These are phyloP conservation scores for Ceratopteris richardii DNA, from an alignment of 75 land plant genomes.

Conservation along the genomic window DNA sequence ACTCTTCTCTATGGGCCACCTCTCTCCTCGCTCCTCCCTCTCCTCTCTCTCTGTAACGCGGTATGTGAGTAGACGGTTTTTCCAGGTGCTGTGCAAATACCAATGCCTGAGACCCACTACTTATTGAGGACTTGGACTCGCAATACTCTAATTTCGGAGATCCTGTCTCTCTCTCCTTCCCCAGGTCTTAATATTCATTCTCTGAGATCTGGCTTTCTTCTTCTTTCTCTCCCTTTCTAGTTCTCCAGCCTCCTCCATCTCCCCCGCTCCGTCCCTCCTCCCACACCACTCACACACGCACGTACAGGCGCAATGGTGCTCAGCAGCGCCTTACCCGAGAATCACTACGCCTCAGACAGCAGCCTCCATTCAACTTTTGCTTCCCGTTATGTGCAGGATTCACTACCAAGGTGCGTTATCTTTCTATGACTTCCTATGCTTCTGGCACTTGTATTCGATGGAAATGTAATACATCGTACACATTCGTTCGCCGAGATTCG, in stretches of 20 bases:
- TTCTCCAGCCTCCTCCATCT: background rate
- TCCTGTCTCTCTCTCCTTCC: too few species aligned
- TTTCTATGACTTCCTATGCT: too few species aligned
- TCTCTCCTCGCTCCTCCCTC: background rate
- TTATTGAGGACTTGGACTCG: background rate
- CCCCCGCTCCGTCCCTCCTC: background rate
- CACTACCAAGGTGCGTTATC: conserved; percentile 35
- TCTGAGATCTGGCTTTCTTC: conserved; percentile 1
- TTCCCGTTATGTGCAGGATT: conserved; percentile 42
- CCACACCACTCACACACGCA: too few species aligned
- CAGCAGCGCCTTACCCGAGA: conserved; percentile 17
- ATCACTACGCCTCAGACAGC: background rate
- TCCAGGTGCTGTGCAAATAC: background rate
- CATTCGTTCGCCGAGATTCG: too few species aligned
- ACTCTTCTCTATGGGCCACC: too few species aligned
- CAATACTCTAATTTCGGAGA: too few species aligned
- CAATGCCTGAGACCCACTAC: background rate
- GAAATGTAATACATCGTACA: too few species aligned
- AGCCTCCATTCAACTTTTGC: conserved; percentile 48
- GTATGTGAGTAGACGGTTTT: background rate
- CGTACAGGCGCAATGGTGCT: conserved; percentile 15
- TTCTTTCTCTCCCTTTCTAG: background rate
- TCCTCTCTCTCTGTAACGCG: background rate
- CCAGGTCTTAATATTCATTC: too few species aligned
- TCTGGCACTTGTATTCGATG: too few species aligned